Base-by-base conservation (phyloP, 345 rosid genomes). In the Citrus trifoliata region DNA sequence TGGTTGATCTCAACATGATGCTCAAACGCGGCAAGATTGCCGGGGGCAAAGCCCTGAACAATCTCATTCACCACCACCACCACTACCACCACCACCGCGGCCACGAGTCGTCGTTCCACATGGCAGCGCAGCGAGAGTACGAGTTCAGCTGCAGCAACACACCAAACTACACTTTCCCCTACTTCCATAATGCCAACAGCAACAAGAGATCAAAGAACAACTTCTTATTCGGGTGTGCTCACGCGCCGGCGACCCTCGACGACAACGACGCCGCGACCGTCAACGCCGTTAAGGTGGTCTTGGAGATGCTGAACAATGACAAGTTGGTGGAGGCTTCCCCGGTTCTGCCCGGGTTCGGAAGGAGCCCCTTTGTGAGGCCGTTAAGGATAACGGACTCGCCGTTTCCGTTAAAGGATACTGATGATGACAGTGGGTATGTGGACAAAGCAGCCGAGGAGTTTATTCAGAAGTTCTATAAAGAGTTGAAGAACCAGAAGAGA, bases 61-160 rank as follows among this genome's bases (percentile, higher is more conserved):
- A 88, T 81, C 91, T 93, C 82, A 86, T 93, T 76, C 88, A 85
- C 92, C 85, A 82, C 85, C 86, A 80, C 86, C 80, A 37, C 40
- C 85, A 80, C 35, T 4, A 33, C 85, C 80, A 35, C 38, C 38
- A 83, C 86, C 83, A 86, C 86, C 40, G 4, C 76, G 75, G 30
- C 64, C 27, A 70, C 76, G 3, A 61, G 28, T 30, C 74, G 28
- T 30, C 71, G 14, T 68, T 86, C 70, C 56, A 19, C 79, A 4
- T 61, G 13, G 12, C 61, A 7, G 33, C 79, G 7, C 53, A 80
- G 5, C 24, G 74, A 8, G 97, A 92, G 73, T 95, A 95, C 81
- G 98, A 95, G 88, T 93, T 95, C 91, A 92, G 99, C 92, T 95
- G 97, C 88, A 91, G 89, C 85, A 88, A 85, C 90, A 95, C 95